Percentiles rank a stretch among this genome's conserved stretches.
These are phyloP conservation scores for Falciphora oryzae DNA, from an alignment of 2,329 filamentous ascomycete species.

Conservation along the genomic window DNA sequence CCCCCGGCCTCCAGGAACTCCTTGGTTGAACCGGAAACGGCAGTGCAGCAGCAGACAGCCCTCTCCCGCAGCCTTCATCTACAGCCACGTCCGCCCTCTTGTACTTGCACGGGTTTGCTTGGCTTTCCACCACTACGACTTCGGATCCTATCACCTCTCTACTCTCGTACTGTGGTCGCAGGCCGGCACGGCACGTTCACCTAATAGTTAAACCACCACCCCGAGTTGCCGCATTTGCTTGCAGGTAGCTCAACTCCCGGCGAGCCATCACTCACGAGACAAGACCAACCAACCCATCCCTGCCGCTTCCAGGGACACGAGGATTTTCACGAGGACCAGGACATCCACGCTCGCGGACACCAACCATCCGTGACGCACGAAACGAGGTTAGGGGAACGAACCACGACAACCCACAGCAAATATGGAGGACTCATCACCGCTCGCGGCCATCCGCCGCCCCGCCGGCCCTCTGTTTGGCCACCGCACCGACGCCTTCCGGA, in stretches of 20 bases:
- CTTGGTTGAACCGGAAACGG: slow-evolving; percentile 5
- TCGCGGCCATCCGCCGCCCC: slow-evolving; percentile 86
- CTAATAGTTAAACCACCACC: slow-evolving; percentile 7
- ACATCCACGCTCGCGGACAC: background rate
- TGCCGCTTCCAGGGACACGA: slow-evolving; percentile 1
- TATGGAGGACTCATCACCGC: slow-evolving; percentile 92
- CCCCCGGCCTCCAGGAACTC: background rate
- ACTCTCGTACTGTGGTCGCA: slow-evolving; percentile 10
- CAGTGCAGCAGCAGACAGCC: background rate
- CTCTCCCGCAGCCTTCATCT: background rate
- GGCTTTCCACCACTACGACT: background rate
- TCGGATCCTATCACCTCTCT: background rate
- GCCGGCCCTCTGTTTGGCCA: slow-evolving; percentile 54
- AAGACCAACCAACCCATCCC: background rate
- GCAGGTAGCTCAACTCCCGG: slow-evolving; percentile 2
- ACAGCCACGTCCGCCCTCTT: background rate
- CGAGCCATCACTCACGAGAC: background rate
- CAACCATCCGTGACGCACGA: background rate
- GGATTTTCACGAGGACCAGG: slow-evolving; percentile 2
- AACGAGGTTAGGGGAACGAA: background rate
- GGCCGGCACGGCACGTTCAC: slow-evolving; percentile 11
- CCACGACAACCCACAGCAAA: slow-evolving; percentile 15
- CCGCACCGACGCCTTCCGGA: slow-evolving; percentile 45
- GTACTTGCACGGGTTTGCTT: slow-evolving; percentile 6
- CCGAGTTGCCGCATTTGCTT: slow-evolving; percentile 11